A percentile compares a stretch with the other conserved stretches of the same genome.
Conservation (phyloP, 345 rosid species). For the Salix exigua region DNA sequence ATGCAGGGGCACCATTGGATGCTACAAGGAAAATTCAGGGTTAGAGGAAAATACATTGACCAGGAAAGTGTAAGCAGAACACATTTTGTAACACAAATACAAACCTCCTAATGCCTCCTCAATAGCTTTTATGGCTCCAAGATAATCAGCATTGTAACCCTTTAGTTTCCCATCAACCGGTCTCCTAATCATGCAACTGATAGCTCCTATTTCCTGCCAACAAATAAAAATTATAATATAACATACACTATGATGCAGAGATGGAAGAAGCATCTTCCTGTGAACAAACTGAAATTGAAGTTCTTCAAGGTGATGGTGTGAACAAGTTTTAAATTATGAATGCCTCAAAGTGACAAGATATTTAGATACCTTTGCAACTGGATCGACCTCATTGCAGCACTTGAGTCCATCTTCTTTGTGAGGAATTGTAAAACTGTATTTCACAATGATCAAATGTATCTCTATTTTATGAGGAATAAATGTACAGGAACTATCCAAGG, state of each 20-base stretch:
- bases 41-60: background rate
- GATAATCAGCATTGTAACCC: conserved; percentile 56
- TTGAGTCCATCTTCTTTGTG: conserved; percentile 50
- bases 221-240: background rate
- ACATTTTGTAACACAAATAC: background rate
- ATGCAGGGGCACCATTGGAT: conserved; percentile 30
- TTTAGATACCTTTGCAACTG: conserved; percentile 42
- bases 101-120: conserved; percentile 56
- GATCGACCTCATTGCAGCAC: conserved; percentile 52
- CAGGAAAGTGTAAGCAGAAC: background rate
- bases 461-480: background rate
- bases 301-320: background rate
- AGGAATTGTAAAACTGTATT: conserved; percentile 46
- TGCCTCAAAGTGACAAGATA: background rate
- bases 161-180: conserved; percentile 46
- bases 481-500: background rate
- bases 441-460: background rate
- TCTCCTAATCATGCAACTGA: conserved; percentile 56
- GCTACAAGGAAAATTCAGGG: conserved; percentile 18
- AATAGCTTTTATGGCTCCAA: conserved; percentile 57
- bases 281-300: background rate
- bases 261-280: background rate
- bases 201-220: conserved; percentile 50
- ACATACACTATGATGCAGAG: background rate
- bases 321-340: background rate